Evolutionary conservation across 768 basidiomycete species (phyloP).

Genomic region (Sporobolomyces phaffii): DNA sequence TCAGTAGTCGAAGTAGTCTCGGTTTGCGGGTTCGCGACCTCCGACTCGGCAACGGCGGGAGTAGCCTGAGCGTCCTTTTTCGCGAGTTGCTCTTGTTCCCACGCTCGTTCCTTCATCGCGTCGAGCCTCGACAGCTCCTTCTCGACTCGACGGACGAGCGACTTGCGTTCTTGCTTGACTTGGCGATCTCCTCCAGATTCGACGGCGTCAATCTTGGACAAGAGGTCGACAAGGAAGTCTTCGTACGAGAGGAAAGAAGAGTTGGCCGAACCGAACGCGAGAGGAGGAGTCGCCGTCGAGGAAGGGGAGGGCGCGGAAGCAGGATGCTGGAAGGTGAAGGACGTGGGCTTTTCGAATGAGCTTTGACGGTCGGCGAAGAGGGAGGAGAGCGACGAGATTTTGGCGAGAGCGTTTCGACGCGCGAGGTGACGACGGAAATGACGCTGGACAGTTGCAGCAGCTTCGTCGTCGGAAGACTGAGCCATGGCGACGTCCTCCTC

Average conservation of each 20-base stretch:
- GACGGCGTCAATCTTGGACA: slow-evolving; percentile 31
- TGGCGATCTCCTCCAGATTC: slow-evolving; percentile 24
- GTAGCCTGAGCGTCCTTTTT: neutral
- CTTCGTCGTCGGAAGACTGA: neutral
- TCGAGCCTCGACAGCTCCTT: slow-evolving; percentile 23
- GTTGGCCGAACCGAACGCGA: slow-evolving; percentile 56
- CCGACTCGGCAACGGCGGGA: too few species aligned
- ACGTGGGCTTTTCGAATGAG: slow-evolving; percentile 47
- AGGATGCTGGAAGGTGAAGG: slow-evolving; percentile 44
- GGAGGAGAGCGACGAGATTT: slow-evolving; percentile 49
- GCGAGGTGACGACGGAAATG: slow-evolving; percentile 20
- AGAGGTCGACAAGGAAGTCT: slow-evolving; percentile 26
- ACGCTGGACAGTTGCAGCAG: neutral
- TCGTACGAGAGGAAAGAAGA: slow-evolving; percentile 27
- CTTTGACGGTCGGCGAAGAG: slow-evolving; percentile 52
- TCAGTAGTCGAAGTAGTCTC: neutral
- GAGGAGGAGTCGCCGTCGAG: slow-evolving; percentile 22
- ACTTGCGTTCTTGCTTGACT: slow-evolving; percentile 33
- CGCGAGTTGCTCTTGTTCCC: slow-evolving; percentile 11
- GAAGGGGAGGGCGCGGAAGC: neutral
- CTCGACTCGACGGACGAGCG: slow-evolving; percentile 23
- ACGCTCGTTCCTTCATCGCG: slow-evolving; percentile 16
- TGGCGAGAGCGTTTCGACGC: slow-evolving; percentile 45
- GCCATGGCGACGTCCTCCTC: neutral
- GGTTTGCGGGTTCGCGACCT: too few species aligned